Evolutionary conservation across 2,329 filamentous ascomycete genomes (phyloP).

Genomic region (Pseudogymnoascus sp.): DNA sequence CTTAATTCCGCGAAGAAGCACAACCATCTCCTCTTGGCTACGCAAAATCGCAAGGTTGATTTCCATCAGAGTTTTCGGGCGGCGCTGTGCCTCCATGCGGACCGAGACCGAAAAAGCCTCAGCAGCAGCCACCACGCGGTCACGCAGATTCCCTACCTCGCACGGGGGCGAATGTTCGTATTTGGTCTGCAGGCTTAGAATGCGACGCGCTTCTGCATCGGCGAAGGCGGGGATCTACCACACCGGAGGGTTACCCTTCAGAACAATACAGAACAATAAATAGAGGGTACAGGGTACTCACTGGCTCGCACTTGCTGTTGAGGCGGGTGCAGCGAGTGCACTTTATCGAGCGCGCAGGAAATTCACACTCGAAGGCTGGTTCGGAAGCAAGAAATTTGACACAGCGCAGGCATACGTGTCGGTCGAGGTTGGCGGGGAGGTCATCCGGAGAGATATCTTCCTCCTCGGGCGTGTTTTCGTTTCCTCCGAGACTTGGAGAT

Average conservation of each 20-base stretch:
- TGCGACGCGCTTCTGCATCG: background rate
- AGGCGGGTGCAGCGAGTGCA: background rate
- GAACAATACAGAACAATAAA: background rate
- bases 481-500: background rate
- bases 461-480: background rate
- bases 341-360: background rate
- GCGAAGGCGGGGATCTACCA: background rate
- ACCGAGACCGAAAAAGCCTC: background rate
- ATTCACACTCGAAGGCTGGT: background rate
- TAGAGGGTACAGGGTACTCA: background rate
- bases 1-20: background rate
- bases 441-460: background rate
- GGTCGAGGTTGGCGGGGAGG: background rate
- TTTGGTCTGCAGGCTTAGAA: background rate
- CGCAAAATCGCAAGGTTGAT: background rate
- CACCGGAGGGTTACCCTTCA: background rate
- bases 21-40: background rate
- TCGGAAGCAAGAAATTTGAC: background rate
- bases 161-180: background rate
- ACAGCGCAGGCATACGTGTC: background rate
- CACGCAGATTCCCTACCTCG: background rate
- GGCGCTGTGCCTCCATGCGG: background rate
- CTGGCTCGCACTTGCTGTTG: background rate
- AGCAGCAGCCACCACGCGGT: background rate
- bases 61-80: background rate